Conservation (phyloP, 257 asterid genomes). For the Avicennia marina region DNA sequence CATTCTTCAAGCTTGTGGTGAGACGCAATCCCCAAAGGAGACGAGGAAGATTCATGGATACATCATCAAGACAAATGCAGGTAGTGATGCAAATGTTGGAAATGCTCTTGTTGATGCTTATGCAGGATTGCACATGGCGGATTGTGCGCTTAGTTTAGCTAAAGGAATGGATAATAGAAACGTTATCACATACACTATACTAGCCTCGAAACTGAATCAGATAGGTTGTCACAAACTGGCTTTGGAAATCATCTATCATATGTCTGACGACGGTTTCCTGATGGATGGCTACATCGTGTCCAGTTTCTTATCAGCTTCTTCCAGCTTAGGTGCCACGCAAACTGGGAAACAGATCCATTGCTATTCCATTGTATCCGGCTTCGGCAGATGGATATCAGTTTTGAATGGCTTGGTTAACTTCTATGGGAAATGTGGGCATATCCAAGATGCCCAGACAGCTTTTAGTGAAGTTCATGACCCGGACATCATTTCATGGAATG, state of each 20-base stretch:
- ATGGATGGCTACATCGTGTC: constrained; percentile 29
- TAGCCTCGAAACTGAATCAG: constrained; percentile 31
- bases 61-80: constrained; percentile 21
- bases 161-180: constrained; percentile 11
- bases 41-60: constrained; percentile 30
- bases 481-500: constrained; percentile 27
- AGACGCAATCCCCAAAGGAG: not conserved
- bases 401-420: constrained; percentile 25
- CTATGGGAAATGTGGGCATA: constrained; percentile 25
- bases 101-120: constrained; percentile 44
- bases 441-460: constrained; percentile 24
- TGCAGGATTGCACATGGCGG: constrained; percentile 28
- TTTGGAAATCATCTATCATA: constrained; percentile 21
- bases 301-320: constrained; percentile 31
- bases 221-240: constrained; percentile 10
- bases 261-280: constrained; percentile 13
- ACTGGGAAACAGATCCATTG: constrained; percentile 35
- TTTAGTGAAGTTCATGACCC: constrained; percentile 23
- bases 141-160: constrained; percentile 22
- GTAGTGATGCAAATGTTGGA: constrained; percentile 17
- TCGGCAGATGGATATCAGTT: constrained; percentile 17
- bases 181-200: constrained; percentile 20
- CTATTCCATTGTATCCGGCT: constrained; percentile 22
- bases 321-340: constrained; percentile 15
- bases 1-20: constrained; percentile 23